Evolutionary conservation across 2,329 filamentous ascomycete genomes (phyloP), one percentile per base, ranked within the genome.

Genomic region (Ceratocystis diversiconidia): DNA sequence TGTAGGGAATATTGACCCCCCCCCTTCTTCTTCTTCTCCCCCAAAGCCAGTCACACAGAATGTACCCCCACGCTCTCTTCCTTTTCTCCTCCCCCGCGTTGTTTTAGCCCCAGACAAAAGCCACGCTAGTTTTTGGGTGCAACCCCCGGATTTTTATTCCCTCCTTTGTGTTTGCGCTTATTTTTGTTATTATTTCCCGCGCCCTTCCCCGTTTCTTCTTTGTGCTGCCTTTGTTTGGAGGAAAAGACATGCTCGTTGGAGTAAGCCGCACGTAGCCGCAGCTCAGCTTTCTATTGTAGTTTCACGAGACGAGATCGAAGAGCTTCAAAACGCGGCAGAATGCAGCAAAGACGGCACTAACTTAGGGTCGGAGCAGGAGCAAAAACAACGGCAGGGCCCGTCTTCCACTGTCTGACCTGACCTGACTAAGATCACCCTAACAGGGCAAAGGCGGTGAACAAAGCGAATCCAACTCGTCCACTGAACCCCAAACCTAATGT

Each of bases 41-140:
- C 17, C 17, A 50, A 50, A 7, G 46, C 48, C 28, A 30, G 22
- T 12, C 22, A 60, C 19, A 15, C 19, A 12, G 12, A 30, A 79
- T 79, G 78, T 71, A 77, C 68, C 78, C 77, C 44, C 78, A 79
- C 71, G 78, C 76, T 68, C 76, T 79, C 70, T 36, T 36, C 32
- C 32, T 75, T 76, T 46, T 75, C 75, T 28, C 79, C 77, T 17
- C 75, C 77, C 19, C 71, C 74, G 55, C 74, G 75, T 57, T 78
- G 75, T 72, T 36, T 36, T 79, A 76, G 70, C 74, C 74, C 19
- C 19, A 19, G 44, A 48, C 17, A 17, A 48, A 48, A 48, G 44
- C 44, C 19, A 19, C 19, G 44, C 44, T 48, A 19, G 32, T 3
- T 3, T 36, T 10, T 36, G 32, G 32, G 10, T 36, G 32, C 32